These are phyloP conservation scores for Entomortierella chlamydospora DNA, from an alignment of 192 early-diverging fungal genomes.

Conservation along the genomic window DNA sequence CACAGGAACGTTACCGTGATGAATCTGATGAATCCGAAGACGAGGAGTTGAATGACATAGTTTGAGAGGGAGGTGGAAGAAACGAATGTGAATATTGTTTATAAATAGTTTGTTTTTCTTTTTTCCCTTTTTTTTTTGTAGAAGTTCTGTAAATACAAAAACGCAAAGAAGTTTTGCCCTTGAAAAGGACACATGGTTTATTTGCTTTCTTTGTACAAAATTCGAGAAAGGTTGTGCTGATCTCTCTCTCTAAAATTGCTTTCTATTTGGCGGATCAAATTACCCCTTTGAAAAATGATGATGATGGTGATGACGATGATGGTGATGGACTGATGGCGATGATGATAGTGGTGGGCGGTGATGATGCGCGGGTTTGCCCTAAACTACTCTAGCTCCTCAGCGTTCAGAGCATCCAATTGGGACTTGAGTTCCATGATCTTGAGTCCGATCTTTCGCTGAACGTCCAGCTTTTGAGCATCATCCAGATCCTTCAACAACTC, in stretches of 20 bases:
- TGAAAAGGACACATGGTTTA: too few relatives aligned
- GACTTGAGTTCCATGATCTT: constrained; percentile 56
- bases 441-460: constrained; percentile 54
- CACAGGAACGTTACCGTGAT: constrained; percentile 45
- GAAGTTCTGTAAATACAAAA: not conserved
- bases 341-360: too few relatives aligned
- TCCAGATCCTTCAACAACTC: constrained; percentile 31
- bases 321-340: too few relatives aligned
- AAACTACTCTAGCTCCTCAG: constrained; percentile 41
- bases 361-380: not conserved
- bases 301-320: too few relatives aligned
- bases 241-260: too few relatives aligned
- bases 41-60: constrained; percentile 34
- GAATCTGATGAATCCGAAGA: constrained; percentile 29
- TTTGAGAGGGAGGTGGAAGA: constrained; percentile 4
- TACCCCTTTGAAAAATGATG: too few relatives aligned
- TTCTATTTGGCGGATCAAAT: too few relatives aligned
- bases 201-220: too few relatives aligned
- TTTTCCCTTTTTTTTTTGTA: not conserved
- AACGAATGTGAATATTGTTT: not conserved
- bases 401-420: constrained; percentile 46
- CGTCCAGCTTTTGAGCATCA: constrained; percentile 44
- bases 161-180: too few relatives aligned
- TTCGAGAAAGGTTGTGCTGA: too few relatives aligned
- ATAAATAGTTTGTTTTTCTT: not conserved